Base-by-base conservation (phyloP, 73 alveolate species). In the Paramecium primaurelia region DNA sequence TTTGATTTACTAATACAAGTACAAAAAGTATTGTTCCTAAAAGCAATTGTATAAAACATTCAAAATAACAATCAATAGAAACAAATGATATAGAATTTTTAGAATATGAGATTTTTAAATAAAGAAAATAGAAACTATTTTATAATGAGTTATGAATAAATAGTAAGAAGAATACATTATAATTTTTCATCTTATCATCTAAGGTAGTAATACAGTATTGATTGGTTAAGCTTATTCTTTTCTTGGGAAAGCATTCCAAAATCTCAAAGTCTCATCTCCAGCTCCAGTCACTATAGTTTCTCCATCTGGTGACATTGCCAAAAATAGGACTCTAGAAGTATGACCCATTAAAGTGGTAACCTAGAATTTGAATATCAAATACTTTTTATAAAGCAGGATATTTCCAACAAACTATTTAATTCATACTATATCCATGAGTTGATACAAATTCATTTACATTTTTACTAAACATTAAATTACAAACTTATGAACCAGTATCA, bases 251-350 rank as follows among this genome's bases (percentile, higher is more conserved):
- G 54, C 73, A 77, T 77, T 97, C 99, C 99, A 99, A 92, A 99
- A 99, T 94, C 99, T 96, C 18, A 99, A 92, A 18, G 99, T 99
- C 92, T 99, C 99, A 93, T 99, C 99, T 6, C 99, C 99, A 3
- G 99, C 99, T 6, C 99, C 99, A 8, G 99, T 99, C 22, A 94
- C 99, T 14, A 97, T 92, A 20, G 95, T 97, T 92, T 97, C 98
- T 28, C 99, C 98, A 91, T 98, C 99, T 14, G 99, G 99, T n/a
- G 98, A 95, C 93, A 98, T 95, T 3, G 99, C 99, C 92, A 98
- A 89, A 92, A 98, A 98, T 22, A 99, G 96, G 9, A 99, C 99
- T 77, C 99, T 94, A 40, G 95, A 94, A 32, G 99, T 97, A 96
- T 99, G 99, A 37, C 99, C 99, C 59, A 98, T 98, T 91, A 99